Percentiles rank a stretch among this genome's conserved stretches.
These are phyloP conservation scores for Coprinopsis sp. DNA, from an alignment of 768 basidiomycete genomes.

Conservation along the genomic window DNA sequence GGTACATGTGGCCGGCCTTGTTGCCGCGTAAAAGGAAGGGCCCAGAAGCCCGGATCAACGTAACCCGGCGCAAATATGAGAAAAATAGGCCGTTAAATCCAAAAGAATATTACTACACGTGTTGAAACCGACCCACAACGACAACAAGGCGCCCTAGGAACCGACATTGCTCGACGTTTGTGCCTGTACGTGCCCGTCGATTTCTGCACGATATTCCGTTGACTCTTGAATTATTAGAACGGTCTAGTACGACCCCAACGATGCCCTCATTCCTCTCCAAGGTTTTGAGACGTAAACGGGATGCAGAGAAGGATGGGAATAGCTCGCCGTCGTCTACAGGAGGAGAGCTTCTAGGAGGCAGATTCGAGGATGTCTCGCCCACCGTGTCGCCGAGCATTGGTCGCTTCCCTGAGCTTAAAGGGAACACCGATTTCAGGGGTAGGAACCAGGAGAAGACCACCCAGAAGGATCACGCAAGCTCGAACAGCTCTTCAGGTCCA, in stretches of 20 bases:
- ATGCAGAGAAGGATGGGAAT: constrained; percentile 37
- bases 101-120: constrained; percentile 7
- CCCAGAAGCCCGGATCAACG: too few species aligned
- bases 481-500: constrained; percentile 17
- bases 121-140: constrained; percentile 6
- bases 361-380: constrained; percentile 67
- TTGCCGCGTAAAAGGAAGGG: too few species aligned
- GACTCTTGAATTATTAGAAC: not conserved
- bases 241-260: not conserved
- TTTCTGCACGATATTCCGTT: not conserved
- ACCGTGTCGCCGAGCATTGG: constrained; percentile 35
- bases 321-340: constrained; percentile 29
- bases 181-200: not conserved
- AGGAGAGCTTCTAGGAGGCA: constrained; percentile 60
- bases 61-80: too few species aligned
- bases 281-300: constrained; percentile 71
- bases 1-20: too few species aligned
- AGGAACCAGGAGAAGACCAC: constrained; percentile 31
- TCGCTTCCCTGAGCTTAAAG: constrained; percentile 30
- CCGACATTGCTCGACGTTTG: not conserved
- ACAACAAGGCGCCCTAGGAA: not conserved
- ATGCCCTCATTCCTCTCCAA: constrained; percentile 74
- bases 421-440: constrained; percentile 16
- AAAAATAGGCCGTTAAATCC: not conserved
- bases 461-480: constrained; percentile 42